Conservation (phyloP, 768 basidiomycete species). For the Asterophora lycoperdoides region DNA sequence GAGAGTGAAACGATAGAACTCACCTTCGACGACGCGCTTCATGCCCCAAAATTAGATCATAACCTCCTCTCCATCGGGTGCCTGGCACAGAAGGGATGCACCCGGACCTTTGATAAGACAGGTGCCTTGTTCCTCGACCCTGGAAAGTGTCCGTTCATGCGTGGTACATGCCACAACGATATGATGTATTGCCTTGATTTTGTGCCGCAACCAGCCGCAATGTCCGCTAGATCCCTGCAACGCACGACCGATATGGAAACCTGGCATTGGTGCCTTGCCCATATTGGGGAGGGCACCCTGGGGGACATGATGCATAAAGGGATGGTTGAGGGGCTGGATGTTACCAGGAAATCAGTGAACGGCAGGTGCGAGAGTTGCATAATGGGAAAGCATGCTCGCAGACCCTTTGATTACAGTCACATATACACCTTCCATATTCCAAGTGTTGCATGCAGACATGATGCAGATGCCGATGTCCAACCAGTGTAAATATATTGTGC, state of each 20-base stretch:
- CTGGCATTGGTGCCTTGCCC: background rate
- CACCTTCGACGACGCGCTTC: background rate
- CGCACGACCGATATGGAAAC: background rate
- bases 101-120: background rate
- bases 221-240: background rate
- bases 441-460: no score
- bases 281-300: background rate
- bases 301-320: background rate
- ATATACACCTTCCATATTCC: no score
- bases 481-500: no score
- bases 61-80: background rate
- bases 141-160: background rate
- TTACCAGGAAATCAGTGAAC: background rate
- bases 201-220: background rate
- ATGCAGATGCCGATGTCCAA: no score
- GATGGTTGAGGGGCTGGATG: background rate
- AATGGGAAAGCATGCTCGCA: no score
- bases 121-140: background rate
- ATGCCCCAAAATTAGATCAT: no score
- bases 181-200: background rate
- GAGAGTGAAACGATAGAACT: background rate
- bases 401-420: no score
- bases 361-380: conserved; percentile 1
- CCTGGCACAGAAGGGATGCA: background rate
- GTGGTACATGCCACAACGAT: background rate